Conservation (phyloP, 2,329 filamentous ascomycete species). For the Grosmannia penicillata region DNA sequence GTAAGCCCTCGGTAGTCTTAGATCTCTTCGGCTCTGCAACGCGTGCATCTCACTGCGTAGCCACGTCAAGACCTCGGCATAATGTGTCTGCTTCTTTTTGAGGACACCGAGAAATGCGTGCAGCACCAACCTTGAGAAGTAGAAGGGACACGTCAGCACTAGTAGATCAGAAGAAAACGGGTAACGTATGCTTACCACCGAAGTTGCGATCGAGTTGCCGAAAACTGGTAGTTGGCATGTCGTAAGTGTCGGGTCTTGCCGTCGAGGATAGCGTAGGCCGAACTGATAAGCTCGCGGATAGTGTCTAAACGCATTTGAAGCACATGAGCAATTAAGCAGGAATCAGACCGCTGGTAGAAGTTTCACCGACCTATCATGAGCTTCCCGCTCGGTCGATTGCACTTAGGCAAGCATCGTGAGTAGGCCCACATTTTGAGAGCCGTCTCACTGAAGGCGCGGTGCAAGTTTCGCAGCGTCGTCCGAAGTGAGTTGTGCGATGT, state of each 20-base stretch:
- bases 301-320: slow-evolving; percentile 30
- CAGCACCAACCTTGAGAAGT: slow-evolving; percentile 44
- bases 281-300: slow-evolving; percentile 48
- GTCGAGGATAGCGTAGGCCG: slow-evolving; percentile 50
- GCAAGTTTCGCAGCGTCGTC: slow-evolving; percentile 61
- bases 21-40: slow-evolving; percentile 13
- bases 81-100: slow-evolving; percentile 54
- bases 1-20: slow-evolving; percentile 6
- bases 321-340: not conserved
- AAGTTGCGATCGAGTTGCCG: slow-evolving; percentile 44
- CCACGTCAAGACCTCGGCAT: slow-evolving; percentile 52
- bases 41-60: slow-evolving; percentile 33
- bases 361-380: slow-evolving; percentile 47
- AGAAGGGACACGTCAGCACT: slow-evolving; percentile 5
- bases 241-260: slow-evolving; percentile 30
- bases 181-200: slow-evolving; percentile 34
- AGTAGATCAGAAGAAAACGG: not conserved
- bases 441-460: slow-evolving; percentile 60
- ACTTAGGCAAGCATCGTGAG: slow-evolving; percentile 38
- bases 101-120: slow-evolving; percentile 58
- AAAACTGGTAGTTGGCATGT: slow-evolving; percentile 39
- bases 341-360: not conserved
- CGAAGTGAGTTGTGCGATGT: slow-evolving; percentile 56
- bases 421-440: slow-evolving; percentile 62
- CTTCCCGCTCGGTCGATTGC: slow-evolving; percentile 37